Evolutionary conservation across 108 stramenopile genomes (phyloP), one percentile per base, ranked within the genome.

Genomic region (Skeletonema potamos): DNA sequence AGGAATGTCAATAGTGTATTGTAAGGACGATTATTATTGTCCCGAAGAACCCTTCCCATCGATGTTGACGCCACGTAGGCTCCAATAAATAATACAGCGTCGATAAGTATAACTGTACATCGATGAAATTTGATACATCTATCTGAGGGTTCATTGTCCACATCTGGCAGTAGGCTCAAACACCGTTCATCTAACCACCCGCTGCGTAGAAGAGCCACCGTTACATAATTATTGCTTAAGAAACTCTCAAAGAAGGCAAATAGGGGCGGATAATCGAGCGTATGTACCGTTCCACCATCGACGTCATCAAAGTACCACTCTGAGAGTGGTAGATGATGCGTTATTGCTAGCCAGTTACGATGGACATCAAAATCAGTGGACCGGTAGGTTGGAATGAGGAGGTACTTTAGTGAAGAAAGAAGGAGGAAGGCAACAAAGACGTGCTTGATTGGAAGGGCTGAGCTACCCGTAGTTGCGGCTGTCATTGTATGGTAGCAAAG

Each of bases 351-450:
- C 98, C 98, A 99, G 72, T 97, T 96, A 4, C 96, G 91, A 79
- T 99, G 98, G 1, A 99, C 98, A 70, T 96, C 89, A 74, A 95
- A 95, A 66, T 97, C 96, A 6, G 96, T 95, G n/a, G 89, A 90
- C 58, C 77, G 73, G 73, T 96, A 96, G 27, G 90, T 54, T 32
- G 89, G 91, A 27, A 87, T 75, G 27, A 92, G 65, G 22, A 95
- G 72, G 12, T 86, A 70, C 60, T 93, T 93, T 54, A 80, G n/a
- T 44, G 79, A 69, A 10, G 83, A 79, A 48, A 71, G 58, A 22
- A 86, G 33, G 26, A 87, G 51, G 59, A 93, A 83, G 51, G 79
- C 58, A 18, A 70, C n/a, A 20, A 68, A 2, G 24, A 58, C 51
- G 22, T 20, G 58, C 43, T 64, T 65, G 62, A 59, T 41, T 12